These are phyloP conservation scores for Stachybotrys elegans DNA, from an alignment of 2,329 filamentous ascomycete species.

Conservation along the genomic window DNA sequence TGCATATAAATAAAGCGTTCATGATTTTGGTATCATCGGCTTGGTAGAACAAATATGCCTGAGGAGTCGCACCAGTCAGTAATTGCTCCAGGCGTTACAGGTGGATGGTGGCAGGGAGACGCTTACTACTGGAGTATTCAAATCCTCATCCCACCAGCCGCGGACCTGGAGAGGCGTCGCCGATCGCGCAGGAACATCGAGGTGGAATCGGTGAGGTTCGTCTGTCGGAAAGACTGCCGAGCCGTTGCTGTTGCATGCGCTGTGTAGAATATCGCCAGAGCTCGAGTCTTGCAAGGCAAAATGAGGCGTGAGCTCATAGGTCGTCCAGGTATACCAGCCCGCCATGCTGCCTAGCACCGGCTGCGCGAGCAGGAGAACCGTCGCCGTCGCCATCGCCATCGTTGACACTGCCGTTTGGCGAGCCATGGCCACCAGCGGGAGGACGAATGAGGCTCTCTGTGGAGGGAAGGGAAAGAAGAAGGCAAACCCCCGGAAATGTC, in stretches of 20 bases:
- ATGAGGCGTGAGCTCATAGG: conserved; percentile 10
- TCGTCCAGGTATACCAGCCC: conserved; percentile 15
- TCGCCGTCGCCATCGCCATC: neutral
- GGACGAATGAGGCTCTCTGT: too few relatives aligned
- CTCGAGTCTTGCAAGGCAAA: conserved; percentile 15
- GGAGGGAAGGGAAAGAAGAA: too few relatives aligned
- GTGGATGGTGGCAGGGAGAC: too few relatives aligned
- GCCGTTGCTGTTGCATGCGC: conserved; percentile 13
- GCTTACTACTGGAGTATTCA: neutral
- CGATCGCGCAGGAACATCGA: conserved; percentile 3
- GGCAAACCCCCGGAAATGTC: too few relatives aligned
- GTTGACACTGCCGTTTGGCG: neutral
- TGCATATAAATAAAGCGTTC: conserved; percentile 11
- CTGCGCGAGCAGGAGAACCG: conserved; percentile 5
- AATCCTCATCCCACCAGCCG: neutral
- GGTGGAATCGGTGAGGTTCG: conserved; percentile 9
- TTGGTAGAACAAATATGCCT: conserved; percentile 11
- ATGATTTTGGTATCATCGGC: conserved; percentile 7
- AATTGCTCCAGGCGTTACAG: too few relatives aligned
- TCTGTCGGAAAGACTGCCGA: conserved; percentile 11
- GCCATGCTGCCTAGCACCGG: conserved; percentile 9
- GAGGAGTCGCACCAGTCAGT: neutral
- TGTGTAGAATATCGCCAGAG: conserved; percentile 13
- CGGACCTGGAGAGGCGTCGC: neutral
- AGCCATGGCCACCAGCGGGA: neutral